These are phyloP conservation scores for Hysterangium stoloniferum DNA, from an alignment of 768 basidiomycete species.

Conservation along the genomic window DNA sequence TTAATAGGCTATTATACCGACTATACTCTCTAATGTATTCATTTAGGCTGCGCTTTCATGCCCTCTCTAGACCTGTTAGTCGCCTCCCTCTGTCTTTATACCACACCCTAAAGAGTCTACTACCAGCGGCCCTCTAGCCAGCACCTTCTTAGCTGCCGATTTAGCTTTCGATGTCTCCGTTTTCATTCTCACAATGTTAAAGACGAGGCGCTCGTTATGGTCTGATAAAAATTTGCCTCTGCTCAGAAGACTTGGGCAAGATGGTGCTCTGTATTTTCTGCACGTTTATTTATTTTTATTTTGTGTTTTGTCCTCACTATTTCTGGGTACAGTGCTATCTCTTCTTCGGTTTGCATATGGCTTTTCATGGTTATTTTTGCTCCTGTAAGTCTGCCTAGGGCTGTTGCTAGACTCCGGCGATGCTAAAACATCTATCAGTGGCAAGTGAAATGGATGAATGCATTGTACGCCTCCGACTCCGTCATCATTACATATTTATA, in stretches of 20 bases:
- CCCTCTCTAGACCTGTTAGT: background rate
- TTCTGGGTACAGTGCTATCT: background rate
- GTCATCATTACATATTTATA: background rate
- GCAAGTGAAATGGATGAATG: constrained; percentile 1
- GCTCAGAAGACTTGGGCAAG: background rate
- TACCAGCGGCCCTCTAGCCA: background rate
- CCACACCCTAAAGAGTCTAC: background rate
- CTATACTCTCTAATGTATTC: background rate
- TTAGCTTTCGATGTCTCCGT: constrained; percentile 2
- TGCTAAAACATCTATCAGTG: too few species aligned
- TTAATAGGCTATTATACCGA: background rate
- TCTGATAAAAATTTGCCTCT: background rate
- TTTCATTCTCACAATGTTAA: constrained; percentile 1
- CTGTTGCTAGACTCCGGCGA: too few species aligned
- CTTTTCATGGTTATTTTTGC: constrained; percentile 7
- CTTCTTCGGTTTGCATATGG: background rate
- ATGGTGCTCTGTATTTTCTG: constrained; percentile 9
- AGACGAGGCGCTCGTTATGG: background rate
- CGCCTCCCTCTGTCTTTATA: background rate
- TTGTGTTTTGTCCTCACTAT: too few species aligned
- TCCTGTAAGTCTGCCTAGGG: background rate
- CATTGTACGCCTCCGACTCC: background rate
- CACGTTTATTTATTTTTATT: background rate
- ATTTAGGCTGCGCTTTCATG: background rate
- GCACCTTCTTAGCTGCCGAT: background rate